Base-by-base conservation (phyloP, 805 yeast species). In the Barnettozyma vustinii region DNA sequence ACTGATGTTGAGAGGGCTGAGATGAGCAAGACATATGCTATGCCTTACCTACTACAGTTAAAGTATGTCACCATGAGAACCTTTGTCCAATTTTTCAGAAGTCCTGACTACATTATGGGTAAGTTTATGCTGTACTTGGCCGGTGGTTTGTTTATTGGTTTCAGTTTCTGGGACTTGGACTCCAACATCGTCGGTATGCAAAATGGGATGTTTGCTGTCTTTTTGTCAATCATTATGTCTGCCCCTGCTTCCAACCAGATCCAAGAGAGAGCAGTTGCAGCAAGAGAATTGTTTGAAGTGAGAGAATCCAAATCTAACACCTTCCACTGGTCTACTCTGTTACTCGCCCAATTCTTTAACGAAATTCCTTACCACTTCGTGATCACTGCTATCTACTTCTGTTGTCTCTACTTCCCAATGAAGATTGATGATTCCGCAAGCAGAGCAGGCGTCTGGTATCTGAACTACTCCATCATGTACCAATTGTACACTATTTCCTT, bases 251-350 rank as follows among this genome's bases (percentile, higher is more conserved):
- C 79, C 44, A 81, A 84, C 58, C 89, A 84, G 67, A 73, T 81
- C 46, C 86, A 83, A 61, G 81, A 75, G 30, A 73, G 75, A 45
- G 84, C 84, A 21, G 72, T 79, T 44, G 70, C 67, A 36, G 72
- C 82, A 19, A 75, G 90, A 58, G 84, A 81, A 49, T 67, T 84
- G 42, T 85, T 68, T 59, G 88, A 84, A 63, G 87, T 80, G 12
- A 75, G 92, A 59, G 94, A 85, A 59, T 72, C 81, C 18, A 76
- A 81, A 50, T 81, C 89, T 2, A 83, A 83, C 60, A 86, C 88
- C 13, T 85, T 78, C 69, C 85, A 83, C 58, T 85, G 91, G 91
- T 72, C 82, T 15, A 66, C 77, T 40, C 67, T 85, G 64, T 59
- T 83, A 44, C 43, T 82, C 25, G 67, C 84, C 9, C 83, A 82